phyloP scores from a whole-genome alignment of 2,329 filamentous ascomycete species.

The Aspergillus carbonarius region DNA sequence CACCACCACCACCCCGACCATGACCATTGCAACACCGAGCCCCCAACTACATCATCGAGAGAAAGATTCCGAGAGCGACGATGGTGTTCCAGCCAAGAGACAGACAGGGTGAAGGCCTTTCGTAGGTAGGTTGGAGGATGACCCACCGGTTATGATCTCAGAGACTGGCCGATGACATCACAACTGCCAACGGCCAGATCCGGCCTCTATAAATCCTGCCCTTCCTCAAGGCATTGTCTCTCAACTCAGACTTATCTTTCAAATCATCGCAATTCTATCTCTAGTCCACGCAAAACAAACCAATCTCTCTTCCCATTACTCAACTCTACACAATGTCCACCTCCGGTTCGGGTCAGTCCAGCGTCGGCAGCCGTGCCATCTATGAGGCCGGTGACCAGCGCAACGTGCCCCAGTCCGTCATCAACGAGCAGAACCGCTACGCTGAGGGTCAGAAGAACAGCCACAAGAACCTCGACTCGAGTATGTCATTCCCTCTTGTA shows the following conservation, averaged over 20 bases:
- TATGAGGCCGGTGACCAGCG: conserved; percentile 79
- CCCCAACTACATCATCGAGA: neutral
- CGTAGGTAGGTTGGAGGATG: neutral
- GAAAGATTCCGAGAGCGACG: neutral
- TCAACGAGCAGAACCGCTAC: conserved; percentile 59
- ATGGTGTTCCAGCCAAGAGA: neutral
- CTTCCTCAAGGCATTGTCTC: neutral
- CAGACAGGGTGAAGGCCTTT: neutral
- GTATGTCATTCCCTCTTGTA: conserved; percentile 46
- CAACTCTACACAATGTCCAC: conserved; percentile 31
- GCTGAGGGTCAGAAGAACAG: conserved; percentile 70
- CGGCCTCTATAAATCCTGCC: conserved; percentile 1
- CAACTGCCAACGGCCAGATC: neutral
- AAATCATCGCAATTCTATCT: neutral
- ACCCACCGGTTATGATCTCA: conserved; percentile 22
- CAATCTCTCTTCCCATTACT: neutral
- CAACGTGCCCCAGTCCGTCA: conserved; percentile 57
- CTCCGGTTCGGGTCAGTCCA: conserved; percentile 53
- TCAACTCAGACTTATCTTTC: neutral
- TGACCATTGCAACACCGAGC: neutral
- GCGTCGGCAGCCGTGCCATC: conserved; percentile 63
- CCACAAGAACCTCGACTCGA: conserved; percentile 69
- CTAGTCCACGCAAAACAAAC: neutral
- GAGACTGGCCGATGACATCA: conserved; percentile 15
- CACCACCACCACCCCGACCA: neutral